Evolutionary conservation across 306 rosid genomes (phyloP).

Genomic region (Quercus agrifolia): DNA sequence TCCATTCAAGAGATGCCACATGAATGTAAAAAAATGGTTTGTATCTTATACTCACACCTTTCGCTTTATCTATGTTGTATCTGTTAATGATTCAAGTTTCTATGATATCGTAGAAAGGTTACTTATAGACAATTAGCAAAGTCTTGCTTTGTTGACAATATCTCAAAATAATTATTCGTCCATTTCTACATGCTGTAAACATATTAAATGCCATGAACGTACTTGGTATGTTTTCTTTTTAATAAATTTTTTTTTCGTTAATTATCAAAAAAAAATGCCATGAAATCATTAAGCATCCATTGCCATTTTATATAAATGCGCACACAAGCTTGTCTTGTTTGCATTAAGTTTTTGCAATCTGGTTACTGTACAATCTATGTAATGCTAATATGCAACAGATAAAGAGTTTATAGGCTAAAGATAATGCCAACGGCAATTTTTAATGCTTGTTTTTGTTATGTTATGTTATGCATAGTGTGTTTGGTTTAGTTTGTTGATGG

Average conservation of each 20-base stretch:
- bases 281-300: background rate
- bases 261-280: background rate
- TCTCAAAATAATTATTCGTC: background rate
- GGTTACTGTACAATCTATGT: background rate
- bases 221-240: too few species aligned
- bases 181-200: background rate
- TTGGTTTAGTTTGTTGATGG: slow-evolving; percentile 9
- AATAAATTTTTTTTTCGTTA: too few species aligned
- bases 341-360: too few species aligned
- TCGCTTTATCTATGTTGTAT: slow-evolving; percentile 3
- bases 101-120: background rate
- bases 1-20: slow-evolving; percentile 44
- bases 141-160: background rate
- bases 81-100: background rate
- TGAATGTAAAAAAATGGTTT: slow-evolving; percentile 29
- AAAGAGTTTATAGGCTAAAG: background rate
- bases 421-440: background rate
- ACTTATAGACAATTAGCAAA: background rate
- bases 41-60: slow-evolving; percentile 1
- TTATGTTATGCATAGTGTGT: background rate
- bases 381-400: background rate
- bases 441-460: background rate
- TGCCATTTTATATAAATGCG: background rate
- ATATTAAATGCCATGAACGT: background rate
- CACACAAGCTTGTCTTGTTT: background rate